These are phyloP conservation scores for Euryodendron excelsum DNA, from an alignment of 148 eudicot genomes.

Conservation along the genomic window DNA sequence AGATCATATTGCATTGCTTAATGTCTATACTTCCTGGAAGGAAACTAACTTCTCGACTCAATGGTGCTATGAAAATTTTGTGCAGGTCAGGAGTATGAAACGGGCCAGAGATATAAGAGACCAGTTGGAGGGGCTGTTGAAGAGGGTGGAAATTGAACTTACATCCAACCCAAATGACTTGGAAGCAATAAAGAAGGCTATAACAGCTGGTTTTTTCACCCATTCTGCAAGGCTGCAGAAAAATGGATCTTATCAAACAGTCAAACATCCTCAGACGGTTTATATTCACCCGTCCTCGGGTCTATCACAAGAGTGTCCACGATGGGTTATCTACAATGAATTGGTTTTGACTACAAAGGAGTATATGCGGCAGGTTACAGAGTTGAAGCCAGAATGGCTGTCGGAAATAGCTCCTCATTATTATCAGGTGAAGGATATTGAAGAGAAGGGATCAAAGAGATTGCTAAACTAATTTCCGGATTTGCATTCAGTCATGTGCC, in stretches of 20 bases:
- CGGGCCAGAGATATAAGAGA: conserved; percentile 66
- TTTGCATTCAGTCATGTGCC: too few relatives aligned
- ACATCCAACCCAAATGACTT: conserved; percentile 52
- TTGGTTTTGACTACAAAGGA: conserved; percentile 57
- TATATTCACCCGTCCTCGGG: conserved; percentile 66
- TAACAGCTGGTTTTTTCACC: conserved; percentile 61
- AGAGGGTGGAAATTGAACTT: conserved; percentile 60
- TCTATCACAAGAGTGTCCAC: conserved; percentile 52
- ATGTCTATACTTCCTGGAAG: conserved; percentile 83
- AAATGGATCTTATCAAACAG: conserved; percentile 57
- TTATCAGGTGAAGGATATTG: conserved; percentile 57
- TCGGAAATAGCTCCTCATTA: conserved; percentile 70
- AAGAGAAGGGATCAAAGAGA: conserved; percentile 33
- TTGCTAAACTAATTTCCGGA: background rate
- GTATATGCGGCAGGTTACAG: conserved; percentile 59
- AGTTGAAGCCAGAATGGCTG: conserved; percentile 65
- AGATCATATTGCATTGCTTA: conserved; percentile 78
- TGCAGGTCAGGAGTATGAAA: conserved; percentile 65
- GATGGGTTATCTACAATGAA: conserved; percentile 68
- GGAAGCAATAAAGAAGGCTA: conserved; percentile 54
- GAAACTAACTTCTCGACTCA: conserved; percentile 36
- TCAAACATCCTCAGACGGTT: conserved; percentile 68
- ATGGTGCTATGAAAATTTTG: conserved; percentile 58
- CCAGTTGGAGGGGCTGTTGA: conserved; percentile 58
- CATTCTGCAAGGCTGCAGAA: conserved; percentile 58